Conservation (phyloP, 1,284 basidiomycete genomes). For the Neonothopanus nambi region DNA sequence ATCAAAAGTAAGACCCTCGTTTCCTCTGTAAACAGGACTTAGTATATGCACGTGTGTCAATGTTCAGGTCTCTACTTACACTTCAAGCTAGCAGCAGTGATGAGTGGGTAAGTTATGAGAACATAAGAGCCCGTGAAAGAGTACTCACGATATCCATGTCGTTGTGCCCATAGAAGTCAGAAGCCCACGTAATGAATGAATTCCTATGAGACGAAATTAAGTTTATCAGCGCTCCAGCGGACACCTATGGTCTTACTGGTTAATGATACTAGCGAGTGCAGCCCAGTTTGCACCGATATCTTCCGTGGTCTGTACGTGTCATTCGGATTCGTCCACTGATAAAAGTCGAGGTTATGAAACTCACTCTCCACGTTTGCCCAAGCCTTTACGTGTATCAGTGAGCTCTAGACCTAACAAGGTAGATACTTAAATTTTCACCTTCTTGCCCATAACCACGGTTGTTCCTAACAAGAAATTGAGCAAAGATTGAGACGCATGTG, state of each 20-base stretch:
- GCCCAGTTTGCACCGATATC: conserved; percentile 50
- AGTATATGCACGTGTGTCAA: not conserved
- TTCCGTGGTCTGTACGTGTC: conserved; percentile 45
- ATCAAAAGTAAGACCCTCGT: conserved; percentile 41
- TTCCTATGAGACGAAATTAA: conserved; percentile 28
- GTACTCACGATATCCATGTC: conserved; percentile 47
- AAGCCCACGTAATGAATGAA: conserved; percentile 43
- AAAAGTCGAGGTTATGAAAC: conserved; percentile 20
- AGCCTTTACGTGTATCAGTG: conserved; percentile 20
- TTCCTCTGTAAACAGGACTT: conserved; percentile 33
- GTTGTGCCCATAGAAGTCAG: conserved; percentile 47
- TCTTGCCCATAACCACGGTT: conserved; percentile 59
- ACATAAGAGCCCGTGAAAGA: not conserved
- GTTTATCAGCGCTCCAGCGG: not conserved
- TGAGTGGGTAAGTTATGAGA: not conserved
- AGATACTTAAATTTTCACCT: conserved; percentile 19
- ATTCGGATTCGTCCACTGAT: not conserved
- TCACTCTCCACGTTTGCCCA: conserved; percentile 61
- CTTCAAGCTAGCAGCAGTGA: conserved; percentile 34
- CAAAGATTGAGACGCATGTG: not conserved
- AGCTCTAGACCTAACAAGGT: too few species aligned
- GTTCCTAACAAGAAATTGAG: conserved; percentile 37
- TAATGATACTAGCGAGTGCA: conserved; percentile 38
- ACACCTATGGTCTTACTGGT: conserved; percentile 27
- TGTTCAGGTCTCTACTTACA: conserved; percentile 25